Percentiles rank a stretch among this genome's conserved stretches.
Conservation (phyloP, 177 flowering plant genomes). For the Telopea speciosissima region DNA sequence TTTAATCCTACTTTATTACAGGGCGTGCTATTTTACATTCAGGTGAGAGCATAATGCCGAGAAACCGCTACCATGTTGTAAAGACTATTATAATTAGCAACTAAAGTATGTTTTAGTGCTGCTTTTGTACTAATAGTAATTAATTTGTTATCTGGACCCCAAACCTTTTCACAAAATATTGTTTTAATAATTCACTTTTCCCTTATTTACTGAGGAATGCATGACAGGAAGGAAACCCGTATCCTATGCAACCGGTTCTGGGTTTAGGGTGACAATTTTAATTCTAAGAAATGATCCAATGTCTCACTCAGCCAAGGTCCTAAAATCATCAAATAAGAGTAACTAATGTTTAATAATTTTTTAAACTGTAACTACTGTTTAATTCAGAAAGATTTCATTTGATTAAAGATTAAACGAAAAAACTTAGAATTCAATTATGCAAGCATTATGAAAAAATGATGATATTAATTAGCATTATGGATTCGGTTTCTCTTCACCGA, state of each 20-base stretch:
- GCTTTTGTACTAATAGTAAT: conserved; percentile 17
- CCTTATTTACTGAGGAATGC: conserved; percentile 11
- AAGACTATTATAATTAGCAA: conserved; percentile 25
- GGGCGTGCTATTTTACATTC: too few relatives aligned
- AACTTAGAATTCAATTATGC: too few relatives aligned
- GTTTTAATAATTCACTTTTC: not conserved
- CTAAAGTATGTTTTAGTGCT: conserved; percentile 25
- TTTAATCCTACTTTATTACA: too few relatives aligned
- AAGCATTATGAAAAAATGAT: too few relatives aligned
- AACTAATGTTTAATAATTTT: too few relatives aligned
- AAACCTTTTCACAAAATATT: not conserved
- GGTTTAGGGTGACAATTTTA: not conserved
- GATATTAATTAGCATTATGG: too few relatives aligned
- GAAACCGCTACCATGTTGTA: conserved; percentile 12
- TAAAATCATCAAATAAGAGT: not conserved
- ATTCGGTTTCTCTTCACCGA: too few relatives aligned
- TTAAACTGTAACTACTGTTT: too few relatives aligned
- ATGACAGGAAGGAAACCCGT: conserved; percentile 17
- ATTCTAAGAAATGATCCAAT: not conserved
- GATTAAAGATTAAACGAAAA: too few relatives aligned
- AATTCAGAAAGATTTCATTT: too few relatives aligned
- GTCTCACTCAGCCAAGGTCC: not conserved
- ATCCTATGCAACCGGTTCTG: not conserved
- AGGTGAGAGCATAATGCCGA: too few relatives aligned
- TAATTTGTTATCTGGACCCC: not conserved